Evolutionary conservation across 2,329 filamentous ascomycete species (phyloP).

Genomic region (Sporothrix phasma): DNA sequence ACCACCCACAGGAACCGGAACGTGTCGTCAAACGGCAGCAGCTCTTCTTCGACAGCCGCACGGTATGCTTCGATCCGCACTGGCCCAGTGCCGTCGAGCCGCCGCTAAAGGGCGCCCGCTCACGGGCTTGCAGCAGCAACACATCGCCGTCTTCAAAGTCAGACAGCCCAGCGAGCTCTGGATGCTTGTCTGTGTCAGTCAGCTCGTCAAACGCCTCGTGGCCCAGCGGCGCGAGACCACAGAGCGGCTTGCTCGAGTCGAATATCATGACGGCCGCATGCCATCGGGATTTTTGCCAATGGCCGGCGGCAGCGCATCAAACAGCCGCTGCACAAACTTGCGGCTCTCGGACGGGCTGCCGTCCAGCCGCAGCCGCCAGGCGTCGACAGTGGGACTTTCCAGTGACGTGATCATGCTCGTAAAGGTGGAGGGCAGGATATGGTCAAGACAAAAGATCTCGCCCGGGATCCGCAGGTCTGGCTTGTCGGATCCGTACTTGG

Average conservation of each 20-base stretch:
- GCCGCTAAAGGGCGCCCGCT: constrained; percentile 53
- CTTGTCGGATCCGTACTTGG: constrained; percentile 77
- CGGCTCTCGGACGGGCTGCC: constrained; percentile 43
- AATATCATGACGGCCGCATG: constrained; percentile 67
- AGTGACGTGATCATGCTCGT: constrained; percentile 65
- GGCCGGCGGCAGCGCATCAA: constrained; percentile 46
- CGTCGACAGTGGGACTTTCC: constrained; percentile 60
- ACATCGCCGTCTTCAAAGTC: constrained; percentile 61
- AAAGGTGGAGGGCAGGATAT: constrained; percentile 53
- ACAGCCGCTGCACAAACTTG: constrained; percentile 57
- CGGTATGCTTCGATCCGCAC: constrained; percentile 61
- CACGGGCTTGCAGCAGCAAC: constrained; percentile 70
- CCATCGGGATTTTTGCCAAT: constrained; percentile 63
- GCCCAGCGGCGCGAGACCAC: constrained; percentile 68
- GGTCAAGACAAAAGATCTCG: constrained; percentile 55
- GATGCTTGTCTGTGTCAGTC: constrained; percentile 20
- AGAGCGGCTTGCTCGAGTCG: constrained; percentile 62
- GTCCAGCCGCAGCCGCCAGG: constrained; percentile 55
- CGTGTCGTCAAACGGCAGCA: constrained; percentile 38
- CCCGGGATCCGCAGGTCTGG: constrained; percentile 68
- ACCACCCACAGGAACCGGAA: constrained; percentile 77
- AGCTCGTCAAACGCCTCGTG: constrained; percentile 55
- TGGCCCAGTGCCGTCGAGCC: constrained; percentile 65
- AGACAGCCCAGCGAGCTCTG: constrained; percentile 26
- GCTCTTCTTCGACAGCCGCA: constrained; percentile 51